Evolutionary conservation across 192 early-diverging fungal species (phyloP).

Genomic region (Coemansia sp.): DNA sequence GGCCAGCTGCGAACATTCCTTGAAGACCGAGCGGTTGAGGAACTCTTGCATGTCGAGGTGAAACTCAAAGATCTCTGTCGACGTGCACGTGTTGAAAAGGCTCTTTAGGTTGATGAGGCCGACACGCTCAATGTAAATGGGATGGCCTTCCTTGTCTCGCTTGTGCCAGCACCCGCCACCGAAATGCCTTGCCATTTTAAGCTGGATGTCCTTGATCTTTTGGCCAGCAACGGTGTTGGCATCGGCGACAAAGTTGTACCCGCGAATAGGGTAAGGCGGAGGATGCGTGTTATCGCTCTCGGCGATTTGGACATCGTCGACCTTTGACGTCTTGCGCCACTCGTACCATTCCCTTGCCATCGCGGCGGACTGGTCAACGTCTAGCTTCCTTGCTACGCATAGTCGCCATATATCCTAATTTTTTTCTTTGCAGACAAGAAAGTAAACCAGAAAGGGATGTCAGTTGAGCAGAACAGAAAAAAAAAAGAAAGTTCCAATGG

Average conservation of each 20-base stretch:
- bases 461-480: background rate
- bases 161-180: slow-evolving; percentile 81
- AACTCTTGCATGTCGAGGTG: slow-evolving; percentile 73
- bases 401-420: slow-evolving; percentile 62
- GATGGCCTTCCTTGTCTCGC: slow-evolving; percentile 83
- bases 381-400: slow-evolving; percentile 61
- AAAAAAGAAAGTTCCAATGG: slow-evolving; percentile 4
- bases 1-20: slow-evolving; percentile 72
- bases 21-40: slow-evolving; percentile 66
- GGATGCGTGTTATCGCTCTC: slow-evolving; percentile 58
- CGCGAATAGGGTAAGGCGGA: slow-evolving; percentile 66
- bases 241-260: slow-evolving; percentile 63
- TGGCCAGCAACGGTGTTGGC: slow-evolving; percentile 60
- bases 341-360: slow-evolving; percentile 60
- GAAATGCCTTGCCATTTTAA: slow-evolving; percentile 63
- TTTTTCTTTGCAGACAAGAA: background rate
- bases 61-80: slow-evolving; percentile 63
- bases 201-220: slow-evolving; percentile 63
- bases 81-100: slow-evolving; percentile 34
- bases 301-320: slow-evolving; percentile 63
- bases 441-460: slow-evolving; percentile 2
- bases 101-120: slow-evolving; percentile 24
- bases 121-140: slow-evolving; percentile 89
- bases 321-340: slow-evolving; percentile 61
- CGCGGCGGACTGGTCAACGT: slow-evolving; percentile 57